Evolutionary conservation across 176 grass and related monocot genomes (phyloP).

Genomic region (Oryza punctata): DNA sequence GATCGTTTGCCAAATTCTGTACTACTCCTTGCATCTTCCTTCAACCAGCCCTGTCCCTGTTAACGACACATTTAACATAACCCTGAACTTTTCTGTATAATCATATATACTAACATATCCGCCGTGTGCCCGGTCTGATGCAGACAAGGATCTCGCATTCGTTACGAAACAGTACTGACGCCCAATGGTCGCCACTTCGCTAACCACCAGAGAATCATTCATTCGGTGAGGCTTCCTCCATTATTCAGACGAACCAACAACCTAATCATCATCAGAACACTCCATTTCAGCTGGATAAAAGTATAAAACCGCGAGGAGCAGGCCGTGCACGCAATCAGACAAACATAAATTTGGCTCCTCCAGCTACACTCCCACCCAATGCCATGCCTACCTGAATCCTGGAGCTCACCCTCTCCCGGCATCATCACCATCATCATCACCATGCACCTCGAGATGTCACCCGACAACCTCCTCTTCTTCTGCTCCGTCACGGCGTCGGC

Average conservation of each 20-base stretch:
- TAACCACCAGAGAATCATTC: conserved; percentile 11
- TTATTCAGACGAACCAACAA: conserved; percentile 17
- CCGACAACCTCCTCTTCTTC: conserved; percentile 47
- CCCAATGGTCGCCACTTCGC: not conserved
- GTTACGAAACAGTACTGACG: not conserved
- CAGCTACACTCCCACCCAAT: not conserved
- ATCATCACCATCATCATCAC: not conserved
- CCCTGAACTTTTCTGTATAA: not conserved
- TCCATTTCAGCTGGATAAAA: conserved; percentile 31
- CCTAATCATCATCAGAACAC: conserved; percentile 18
- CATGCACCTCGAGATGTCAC: conserved; percentile 37
- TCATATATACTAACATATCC: not conserved
- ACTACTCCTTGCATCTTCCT: not conserved
- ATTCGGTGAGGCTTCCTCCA: conserved; percentile 10
- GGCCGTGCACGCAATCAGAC: conserved; percentile 18
- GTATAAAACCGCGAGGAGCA: not conserved
- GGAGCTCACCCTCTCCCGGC: not conserved
- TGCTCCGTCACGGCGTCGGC: conserved; percentile 22
- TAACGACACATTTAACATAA: not conserved
- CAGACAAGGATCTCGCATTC: not conserved
- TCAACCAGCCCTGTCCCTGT: not conserved
- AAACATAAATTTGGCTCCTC: not conserved
- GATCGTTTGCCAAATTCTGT: not conserved
- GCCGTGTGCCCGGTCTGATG: not conserved
- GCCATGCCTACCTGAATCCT: not conserved